Evolutionary conservation across 192 early-diverging fungal genomes (phyloP).

Genomic region (Umbelopsis sp.): DNA sequence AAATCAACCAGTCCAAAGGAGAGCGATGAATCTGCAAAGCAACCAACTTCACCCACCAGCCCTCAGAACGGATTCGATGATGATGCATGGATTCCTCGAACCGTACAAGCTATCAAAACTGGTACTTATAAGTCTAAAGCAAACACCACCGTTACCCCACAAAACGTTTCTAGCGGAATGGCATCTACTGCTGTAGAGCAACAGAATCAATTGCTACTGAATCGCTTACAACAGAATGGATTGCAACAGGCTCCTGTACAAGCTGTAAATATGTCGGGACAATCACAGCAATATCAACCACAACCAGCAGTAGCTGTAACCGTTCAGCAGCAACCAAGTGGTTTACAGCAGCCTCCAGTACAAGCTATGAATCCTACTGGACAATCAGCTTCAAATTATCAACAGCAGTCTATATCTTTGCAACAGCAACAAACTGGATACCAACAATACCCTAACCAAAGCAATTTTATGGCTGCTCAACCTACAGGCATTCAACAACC

Average conservation of each 20-base stretch:
- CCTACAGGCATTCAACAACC: not conserved
- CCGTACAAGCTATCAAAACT: constrained; percentile 38
- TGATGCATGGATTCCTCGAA: constrained; percentile 55
- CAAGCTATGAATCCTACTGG: not conserved
- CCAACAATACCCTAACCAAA: constrained; percentile 2
- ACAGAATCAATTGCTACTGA: too few relatives aligned
- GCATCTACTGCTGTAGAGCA: not conserved
- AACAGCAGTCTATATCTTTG: not conserved
- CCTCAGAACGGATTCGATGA: constrained; percentile 49
- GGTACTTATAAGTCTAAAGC: constrained; percentile 44
- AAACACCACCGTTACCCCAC: constrained; percentile 28
- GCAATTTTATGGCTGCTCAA: not conserved
- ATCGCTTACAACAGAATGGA: constrained; percentile 7
- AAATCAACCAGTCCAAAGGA: not conserved
- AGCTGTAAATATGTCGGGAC: not conserved
- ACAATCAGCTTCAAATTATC: not conserved
- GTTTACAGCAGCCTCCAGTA: not conserved
- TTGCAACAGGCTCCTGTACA: constrained; percentile 23
- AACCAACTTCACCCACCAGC: constrained; percentile 27
- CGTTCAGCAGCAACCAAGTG: not conserved
- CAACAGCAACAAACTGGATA: constrained; percentile 20
- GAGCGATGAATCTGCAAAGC: constrained; percentile 22
- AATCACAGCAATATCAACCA: constrained; percentile 2
- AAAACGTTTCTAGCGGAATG: constrained; percentile 16
- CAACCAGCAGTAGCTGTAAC: not conserved